A percentile compares a stretch with the other conserved stretches of the same genome.
Evolutionary conservation across 1,284 basidiomycete genomes (phyloP).

Genomic region (Ceratobasidium sp.): DNA sequence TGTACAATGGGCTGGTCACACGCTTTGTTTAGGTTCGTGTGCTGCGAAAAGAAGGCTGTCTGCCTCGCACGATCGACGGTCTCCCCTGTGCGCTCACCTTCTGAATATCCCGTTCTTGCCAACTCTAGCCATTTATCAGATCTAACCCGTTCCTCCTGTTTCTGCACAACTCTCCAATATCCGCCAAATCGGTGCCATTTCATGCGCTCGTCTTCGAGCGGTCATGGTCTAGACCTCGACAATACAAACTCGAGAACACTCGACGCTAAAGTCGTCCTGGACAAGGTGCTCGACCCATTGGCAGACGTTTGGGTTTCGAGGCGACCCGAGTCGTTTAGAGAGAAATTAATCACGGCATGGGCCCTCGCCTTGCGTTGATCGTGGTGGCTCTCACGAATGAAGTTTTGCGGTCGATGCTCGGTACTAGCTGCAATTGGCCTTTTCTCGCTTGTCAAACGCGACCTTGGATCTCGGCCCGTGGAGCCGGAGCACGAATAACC

Average conservation of each 20-base stretch:
- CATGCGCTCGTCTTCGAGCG: not conserved
- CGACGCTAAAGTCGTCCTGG: not conserved
- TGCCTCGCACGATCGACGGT: not conserved
- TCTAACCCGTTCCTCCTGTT: not conserved
- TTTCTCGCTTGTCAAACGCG: not conserved
- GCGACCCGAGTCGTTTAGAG: not conserved
- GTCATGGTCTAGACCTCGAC: not conserved
- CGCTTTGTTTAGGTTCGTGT: constrained; percentile 25
- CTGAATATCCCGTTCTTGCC: constrained; percentile 5
- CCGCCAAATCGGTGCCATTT: constrained; percentile 3
- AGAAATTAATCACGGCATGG: not conserved
- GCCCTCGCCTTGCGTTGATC: not conserved
- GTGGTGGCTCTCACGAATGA: not conserved
- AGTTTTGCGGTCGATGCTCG: not conserved
- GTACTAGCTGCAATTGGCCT: not conserved
- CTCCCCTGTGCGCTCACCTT: not conserved
- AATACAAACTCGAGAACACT: not conserved
- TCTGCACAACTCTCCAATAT: not conserved
- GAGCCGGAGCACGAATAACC: not conserved
- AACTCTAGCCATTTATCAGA: constrained; percentile 18
- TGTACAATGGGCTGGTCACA: constrained; percentile 2
- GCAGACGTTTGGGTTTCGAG: not conserved
- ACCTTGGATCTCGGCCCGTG: not conserved
- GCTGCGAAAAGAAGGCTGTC: constrained; percentile 30
- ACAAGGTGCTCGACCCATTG: not conserved